phyloP scores from a whole-genome alignment of 2,329 filamentous ascomycete species.

The Calonectria multiphialidica region DNA sequence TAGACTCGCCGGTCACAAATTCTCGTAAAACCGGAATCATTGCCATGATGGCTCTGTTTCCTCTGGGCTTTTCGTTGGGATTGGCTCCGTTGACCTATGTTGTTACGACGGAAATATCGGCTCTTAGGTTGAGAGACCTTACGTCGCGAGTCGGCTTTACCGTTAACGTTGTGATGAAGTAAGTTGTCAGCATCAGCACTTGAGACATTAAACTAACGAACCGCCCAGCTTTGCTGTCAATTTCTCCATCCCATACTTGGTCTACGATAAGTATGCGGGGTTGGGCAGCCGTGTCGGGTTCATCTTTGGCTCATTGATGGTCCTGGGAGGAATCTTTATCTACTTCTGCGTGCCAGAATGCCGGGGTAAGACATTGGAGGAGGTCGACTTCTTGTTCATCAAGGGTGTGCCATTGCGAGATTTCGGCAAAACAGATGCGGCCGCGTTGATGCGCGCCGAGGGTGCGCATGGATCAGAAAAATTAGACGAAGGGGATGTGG shows the following conservation, averaged over 20 bases:
- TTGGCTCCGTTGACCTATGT: slow-evolving; percentile 33
- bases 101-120: slow-evolving; percentile 35
- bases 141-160: not conserved
- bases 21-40: slow-evolving; percentile 38
- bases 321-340: not conserved
- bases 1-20: slow-evolving; percentile 19
- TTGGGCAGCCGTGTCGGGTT: slow-evolving; percentile 36
- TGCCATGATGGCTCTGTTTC: slow-evolving; percentile 41
- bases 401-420: slow-evolving; percentile 25
- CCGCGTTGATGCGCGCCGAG: slow-evolving; percentile 25
- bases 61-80: slow-evolving; percentile 17
- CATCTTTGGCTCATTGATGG: slow-evolving; percentile 34
- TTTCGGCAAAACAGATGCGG: slow-evolving; percentile 30
- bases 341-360: slow-evolving; percentile 38
- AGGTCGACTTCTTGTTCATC: slow-evolving; percentile 38
- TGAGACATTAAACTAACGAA: not conserved
- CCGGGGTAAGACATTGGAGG: slow-evolving; percentile 34
- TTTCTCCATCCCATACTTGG: slow-evolving; percentile 36
- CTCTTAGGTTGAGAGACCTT: slow-evolving; percentile 17
- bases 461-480: not conserved
- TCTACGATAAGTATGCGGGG: slow-evolving; percentile 33
- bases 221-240: slow-evolving; percentile 32
- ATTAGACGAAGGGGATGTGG: not conserved
- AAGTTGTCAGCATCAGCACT: fast-evolving
- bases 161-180: slow-evolving; percentile 9